phyloP scores from a whole-genome alignment of 129 eudicot species.

The Silybum marianum region DNA sequence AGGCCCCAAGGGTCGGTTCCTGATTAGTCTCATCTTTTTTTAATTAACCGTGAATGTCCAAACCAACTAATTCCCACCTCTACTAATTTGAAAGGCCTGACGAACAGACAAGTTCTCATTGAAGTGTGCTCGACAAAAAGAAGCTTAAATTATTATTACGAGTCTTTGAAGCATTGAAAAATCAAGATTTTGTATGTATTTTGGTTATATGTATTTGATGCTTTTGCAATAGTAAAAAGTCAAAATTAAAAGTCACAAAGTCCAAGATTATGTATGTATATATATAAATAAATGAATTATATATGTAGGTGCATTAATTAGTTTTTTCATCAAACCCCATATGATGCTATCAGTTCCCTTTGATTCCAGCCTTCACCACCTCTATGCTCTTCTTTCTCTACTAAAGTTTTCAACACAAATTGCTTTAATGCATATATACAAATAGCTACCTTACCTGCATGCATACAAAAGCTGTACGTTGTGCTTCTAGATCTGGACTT shows the following conservation, averaged over 20 bases:
- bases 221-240: slow-evolving; percentile 21
- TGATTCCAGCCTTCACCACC: slow-evolving; percentile 45
- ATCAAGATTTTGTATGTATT: slow-evolving; percentile 3
- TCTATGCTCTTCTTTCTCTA: slow-evolving; percentile 21
- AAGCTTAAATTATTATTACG: background rate
- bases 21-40: too few relatives aligned
- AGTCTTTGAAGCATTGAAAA: slow-evolving; percentile 3
- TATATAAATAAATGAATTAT: background rate
- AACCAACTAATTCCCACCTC: too few relatives aligned
- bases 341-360: slow-evolving; percentile 30
- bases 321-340: slow-evolving; percentile 48
- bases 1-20: too few relatives aligned
- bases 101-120: too few relatives aligned
- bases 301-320: slow-evolving; percentile 19
- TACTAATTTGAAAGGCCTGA: too few relatives aligned
- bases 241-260: slow-evolving; percentile 23
- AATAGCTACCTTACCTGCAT: slow-evolving; percentile 6
- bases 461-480: slow-evolving; percentile 30
- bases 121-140: slow-evolving; percentile 43
- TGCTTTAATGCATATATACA: background rate
- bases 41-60: too few relatives aligned
- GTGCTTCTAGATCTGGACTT: slow-evolving; percentile 22
- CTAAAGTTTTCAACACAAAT: slow-evolving; percentile 35
- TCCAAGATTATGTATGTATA: slow-evolving; percentile 10
- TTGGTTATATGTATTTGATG: slow-evolving; percentile 34